Conservation (phyloP, 208 protist species). For the Wallacemonas sp. region DNA sequence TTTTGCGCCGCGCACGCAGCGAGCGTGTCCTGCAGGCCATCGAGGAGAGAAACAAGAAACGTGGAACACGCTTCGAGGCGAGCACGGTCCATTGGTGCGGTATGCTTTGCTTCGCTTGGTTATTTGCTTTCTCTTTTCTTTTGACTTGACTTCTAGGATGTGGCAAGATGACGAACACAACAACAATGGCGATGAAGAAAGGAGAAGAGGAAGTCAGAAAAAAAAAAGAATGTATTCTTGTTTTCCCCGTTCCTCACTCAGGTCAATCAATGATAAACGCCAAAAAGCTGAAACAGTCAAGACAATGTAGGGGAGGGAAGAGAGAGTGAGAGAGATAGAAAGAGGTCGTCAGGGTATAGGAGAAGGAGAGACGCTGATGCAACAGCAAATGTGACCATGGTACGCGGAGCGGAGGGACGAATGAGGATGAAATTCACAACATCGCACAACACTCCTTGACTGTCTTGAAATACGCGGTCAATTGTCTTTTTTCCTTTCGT, state of each 20-base stretch:
- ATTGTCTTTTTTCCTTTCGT: conserved; percentile 3
- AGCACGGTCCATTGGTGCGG: neutral
- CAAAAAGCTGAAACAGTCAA: too few species aligned
- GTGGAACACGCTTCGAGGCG: conserved; percentile 11
- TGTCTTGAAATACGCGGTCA: neutral
- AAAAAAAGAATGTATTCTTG: conserved; percentile 6
- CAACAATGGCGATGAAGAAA: too few species aligned
- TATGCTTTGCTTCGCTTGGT: neutral
- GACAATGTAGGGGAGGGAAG: neutral
- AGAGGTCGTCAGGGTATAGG: neutral
- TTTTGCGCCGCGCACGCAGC: conserved; percentile 11
- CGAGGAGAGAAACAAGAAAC: conserved; percentile 28
- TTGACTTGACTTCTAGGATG: neutral
- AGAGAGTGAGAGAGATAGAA: conserved; percentile 14
- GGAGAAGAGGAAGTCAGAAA: conserved; percentile 16
- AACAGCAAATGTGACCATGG: neutral
- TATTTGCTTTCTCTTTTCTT: conserved; percentile 14
- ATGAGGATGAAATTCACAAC: too few species aligned
- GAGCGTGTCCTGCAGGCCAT: conserved; percentile 28
- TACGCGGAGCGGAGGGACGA: too few species aligned
- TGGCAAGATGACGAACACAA: too few species aligned
- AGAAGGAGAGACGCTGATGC: too few species aligned
- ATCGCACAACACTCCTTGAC: too few species aligned
- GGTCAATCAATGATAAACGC: too few species aligned
- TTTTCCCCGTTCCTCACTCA: too few species aligned